phyloP scores from a whole-genome alignment of 129 eudicot genomes.

The Erigeron canadensis region DNA sequence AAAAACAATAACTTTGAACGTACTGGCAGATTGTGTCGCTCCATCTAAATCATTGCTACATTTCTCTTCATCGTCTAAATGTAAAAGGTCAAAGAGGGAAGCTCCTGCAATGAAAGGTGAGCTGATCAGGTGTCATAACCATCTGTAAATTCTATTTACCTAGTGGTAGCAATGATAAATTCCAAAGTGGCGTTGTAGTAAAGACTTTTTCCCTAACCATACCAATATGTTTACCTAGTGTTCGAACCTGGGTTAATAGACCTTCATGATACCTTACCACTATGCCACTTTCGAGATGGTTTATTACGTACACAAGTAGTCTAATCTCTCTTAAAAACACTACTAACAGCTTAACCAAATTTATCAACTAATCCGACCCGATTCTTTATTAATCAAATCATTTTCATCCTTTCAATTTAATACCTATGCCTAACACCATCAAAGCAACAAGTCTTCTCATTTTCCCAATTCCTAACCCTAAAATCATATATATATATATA shows the following conservation, averaged over 20 bases:
- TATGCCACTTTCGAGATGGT: no score
- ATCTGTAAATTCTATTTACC: no score
- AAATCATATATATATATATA: constrained; percentile 7
- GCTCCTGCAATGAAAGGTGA: constrained; percentile 33
- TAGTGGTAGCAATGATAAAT: no score
- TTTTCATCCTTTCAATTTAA: neutral
- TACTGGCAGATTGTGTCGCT: constrained; percentile 29
- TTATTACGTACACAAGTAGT: no score
- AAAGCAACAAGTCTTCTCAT: neutral
- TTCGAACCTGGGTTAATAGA: no score
- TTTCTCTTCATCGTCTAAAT: constrained; percentile 22
- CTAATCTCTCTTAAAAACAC: neutral
- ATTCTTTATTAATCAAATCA: neutral
- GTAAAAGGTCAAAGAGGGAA: constrained; percentile 49
- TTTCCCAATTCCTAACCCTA: constrained; percentile 11
- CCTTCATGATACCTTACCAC: no score
- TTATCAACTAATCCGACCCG: neutral
- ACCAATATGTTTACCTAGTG: no score
- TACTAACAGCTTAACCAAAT: neutral
- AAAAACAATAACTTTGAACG: neutral
- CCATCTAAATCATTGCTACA: constrained; percentile 19
- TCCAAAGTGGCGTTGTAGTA: no score
- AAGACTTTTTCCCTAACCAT: no score
- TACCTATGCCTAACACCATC: neutral
- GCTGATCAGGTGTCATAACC: constrained; percentile 14